Evolutionary conservation across 768 basidiomycete species (phyloP).

Genomic region (Phanerochaete carnosa): DNA sequence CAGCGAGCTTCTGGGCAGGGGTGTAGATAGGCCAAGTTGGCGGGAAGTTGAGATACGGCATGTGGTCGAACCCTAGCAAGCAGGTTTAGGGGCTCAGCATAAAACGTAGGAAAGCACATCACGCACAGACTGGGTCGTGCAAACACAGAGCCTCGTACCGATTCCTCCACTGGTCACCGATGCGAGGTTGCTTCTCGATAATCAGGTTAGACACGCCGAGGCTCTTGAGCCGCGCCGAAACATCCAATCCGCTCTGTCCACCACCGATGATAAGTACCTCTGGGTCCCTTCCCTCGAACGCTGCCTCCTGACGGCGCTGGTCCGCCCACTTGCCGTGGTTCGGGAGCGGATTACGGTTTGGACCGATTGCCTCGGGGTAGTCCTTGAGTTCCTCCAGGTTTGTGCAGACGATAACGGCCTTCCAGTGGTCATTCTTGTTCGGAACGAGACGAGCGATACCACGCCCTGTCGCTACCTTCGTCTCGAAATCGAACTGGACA

Average conservation of each 20-base stretch:
- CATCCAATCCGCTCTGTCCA: slow-evolving; percentile 51
- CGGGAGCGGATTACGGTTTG: slow-evolving; percentile 27
- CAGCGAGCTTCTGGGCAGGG: slow-evolving; percentile 59
- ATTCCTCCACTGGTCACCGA: slow-evolving; percentile 65
- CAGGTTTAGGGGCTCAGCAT: neutral
- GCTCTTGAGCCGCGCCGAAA: slow-evolving; percentile 54
- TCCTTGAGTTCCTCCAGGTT: slow-evolving; percentile 48
- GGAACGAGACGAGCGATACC: slow-evolving; percentile 48
- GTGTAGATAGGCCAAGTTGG: slow-evolving; percentile 4
- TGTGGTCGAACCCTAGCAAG: slow-evolving; percentile 40
- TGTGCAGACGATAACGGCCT: slow-evolving; percentile 47
- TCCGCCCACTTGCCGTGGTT: slow-evolving; percentile 42
- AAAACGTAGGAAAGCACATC: slow-evolving; percentile 5
- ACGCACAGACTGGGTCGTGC: slow-evolving; percentile 66
- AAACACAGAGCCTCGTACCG: slow-evolving; percentile 66
- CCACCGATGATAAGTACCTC: slow-evolving; percentile 49
- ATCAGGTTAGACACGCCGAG: slow-evolving; percentile 50
- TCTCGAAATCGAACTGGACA: slow-evolving; percentile 40
- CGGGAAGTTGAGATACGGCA: slow-evolving; percentile 45
- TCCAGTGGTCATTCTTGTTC: slow-evolving; percentile 36
- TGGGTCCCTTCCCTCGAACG: slow-evolving; percentile 44
- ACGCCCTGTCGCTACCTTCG: slow-evolving; percentile 31
- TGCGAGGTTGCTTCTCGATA: slow-evolving; percentile 56
- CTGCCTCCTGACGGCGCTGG: slow-evolving; percentile 30
- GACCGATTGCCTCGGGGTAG: slow-evolving; percentile 38